Percentiles rank a stretch among this genome's conserved stretches.
Conservation (phyloP, 73 alveolate species). For the Breviolum minutum region DNA sequence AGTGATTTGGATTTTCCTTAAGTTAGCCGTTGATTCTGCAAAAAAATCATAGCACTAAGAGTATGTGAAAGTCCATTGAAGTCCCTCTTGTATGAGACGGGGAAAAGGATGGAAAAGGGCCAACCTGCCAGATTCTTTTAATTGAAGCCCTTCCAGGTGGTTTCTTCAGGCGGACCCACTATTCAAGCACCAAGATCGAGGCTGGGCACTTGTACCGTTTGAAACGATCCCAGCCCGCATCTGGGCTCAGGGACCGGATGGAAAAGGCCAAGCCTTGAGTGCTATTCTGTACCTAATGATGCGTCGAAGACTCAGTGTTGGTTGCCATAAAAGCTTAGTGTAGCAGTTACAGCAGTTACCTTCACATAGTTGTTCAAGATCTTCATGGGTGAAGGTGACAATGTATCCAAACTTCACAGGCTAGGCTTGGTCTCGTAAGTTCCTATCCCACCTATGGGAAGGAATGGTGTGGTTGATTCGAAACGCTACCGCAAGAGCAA, state of each 20-base stretch:
- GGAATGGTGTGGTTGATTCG: no score
- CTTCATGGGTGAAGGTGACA: background rate
- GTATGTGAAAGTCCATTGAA: no score
- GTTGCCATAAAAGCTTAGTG: no score
- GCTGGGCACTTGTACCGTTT: background rate
- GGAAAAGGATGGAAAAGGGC: background rate
- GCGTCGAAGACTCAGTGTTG: background rate
- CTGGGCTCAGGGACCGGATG: slow-evolving; percentile 31
- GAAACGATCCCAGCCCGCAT: background rate
- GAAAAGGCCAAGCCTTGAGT: slow-evolving; percentile 43
- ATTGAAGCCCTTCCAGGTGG: slow-evolving; percentile 1
- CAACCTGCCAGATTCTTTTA: background rate
- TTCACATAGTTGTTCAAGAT: background rate
- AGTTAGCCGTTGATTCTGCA: no score
- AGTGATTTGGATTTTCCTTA: no score
- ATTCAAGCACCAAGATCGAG: slow-evolving; percentile 37
- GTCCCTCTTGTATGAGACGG: no score
- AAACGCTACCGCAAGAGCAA: no score
- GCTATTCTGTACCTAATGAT: slow-evolving; percentile 65
- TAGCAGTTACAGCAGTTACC: no score
- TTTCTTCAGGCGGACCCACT: slow-evolving; percentile 69
- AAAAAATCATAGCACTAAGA: no score
- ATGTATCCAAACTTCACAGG: slow-evolving; percentile 70
- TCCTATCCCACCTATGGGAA: no score
- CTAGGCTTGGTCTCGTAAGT: background rate